Evolutionary conservation across 2,329 filamentous ascomycete species (phyloP).

Genomic region (Anisogramma anomala): DNA sequence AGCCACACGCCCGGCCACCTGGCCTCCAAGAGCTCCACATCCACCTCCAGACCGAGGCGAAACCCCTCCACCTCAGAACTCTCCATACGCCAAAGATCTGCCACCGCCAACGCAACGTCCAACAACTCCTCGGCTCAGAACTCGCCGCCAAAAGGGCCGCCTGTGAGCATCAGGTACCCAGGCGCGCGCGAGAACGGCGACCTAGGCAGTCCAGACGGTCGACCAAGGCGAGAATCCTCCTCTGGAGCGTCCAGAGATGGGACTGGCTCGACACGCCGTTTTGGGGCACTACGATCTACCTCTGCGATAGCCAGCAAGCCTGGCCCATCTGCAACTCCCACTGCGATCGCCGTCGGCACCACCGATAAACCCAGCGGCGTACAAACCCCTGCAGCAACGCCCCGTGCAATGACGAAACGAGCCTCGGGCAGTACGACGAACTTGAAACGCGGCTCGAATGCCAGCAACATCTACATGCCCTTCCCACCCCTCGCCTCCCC

Average conservation of each 20-base stretch:
- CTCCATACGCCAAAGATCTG: slow-evolving; percentile 42
- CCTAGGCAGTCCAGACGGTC: slow-evolving; percentile 19
- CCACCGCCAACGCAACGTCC: slow-evolving; percentile 31
- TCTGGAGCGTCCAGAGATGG: slow-evolving; percentile 18
- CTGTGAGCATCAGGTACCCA: slow-evolving; percentile 9
- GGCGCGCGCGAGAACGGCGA: slow-evolving; percentile 15
- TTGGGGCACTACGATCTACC: slow-evolving; percentile 39
- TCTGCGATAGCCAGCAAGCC: slow-evolving; percentile 36
- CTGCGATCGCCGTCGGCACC: slow-evolving; percentile 38
- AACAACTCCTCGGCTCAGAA: slow-evolving; percentile 18
- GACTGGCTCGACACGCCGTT: slow-evolving; percentile 28
- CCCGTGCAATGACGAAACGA: slow-evolving; percentile 18
- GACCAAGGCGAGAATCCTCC: slow-evolving; percentile 18
- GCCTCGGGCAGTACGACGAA: slow-evolving; percentile 13
- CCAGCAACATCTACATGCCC: slow-evolving; percentile 30
- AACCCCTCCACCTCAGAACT: slow-evolving; percentile 36
- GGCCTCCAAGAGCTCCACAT: slow-evolving; percentile 44
- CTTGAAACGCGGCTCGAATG: slow-evolving; percentile 19
- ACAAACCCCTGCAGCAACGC: slow-evolving; percentile 13
- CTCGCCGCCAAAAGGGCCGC: slow-evolving; percentile 13
- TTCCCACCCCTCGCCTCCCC: slow-evolving; percentile 49
- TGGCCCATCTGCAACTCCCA: slow-evolving; percentile 16
- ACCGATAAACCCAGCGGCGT: slow-evolving; percentile 23
- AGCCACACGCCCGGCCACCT: slow-evolving; percentile 53
- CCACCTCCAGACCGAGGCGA: slow-evolving; percentile 24